Evolutionary conservation across 371 early-diverging fungal genomes (phyloP), one percentile per base, ranked within the genome.

Genomic region (Zychaea mexicana): DNA sequence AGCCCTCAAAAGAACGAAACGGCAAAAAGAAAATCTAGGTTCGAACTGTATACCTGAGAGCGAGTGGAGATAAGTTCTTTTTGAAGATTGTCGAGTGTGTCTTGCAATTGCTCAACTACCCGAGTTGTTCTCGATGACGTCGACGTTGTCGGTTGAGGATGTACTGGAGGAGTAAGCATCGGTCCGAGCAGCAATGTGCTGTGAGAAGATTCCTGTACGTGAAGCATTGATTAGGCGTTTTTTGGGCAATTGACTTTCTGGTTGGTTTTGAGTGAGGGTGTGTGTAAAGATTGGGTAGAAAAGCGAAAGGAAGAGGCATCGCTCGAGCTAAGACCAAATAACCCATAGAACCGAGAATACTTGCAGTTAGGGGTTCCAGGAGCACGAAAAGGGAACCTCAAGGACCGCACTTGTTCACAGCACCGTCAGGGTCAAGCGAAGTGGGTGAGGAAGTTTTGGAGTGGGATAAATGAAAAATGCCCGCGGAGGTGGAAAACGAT

Each of bases 51-150:
- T 74, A 81, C 81, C 71, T 81, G 77, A 26, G 62, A 26, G 26
- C 65, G 69, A 28, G 66, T 71, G 10, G 65, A 38, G 9, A 55
- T 58, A 1, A 78, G 52, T 32, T 81, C 78, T 47, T 67, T 71
- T 39, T 76, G 70, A 24, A 77, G 56, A 5, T 45, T 49, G 7
- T 74, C 72, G 21, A 68, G 59, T 39, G 61, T 76, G 47, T 62
- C 61, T 38, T 61, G 70, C 2, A 76, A 59, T 52, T 81, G 78
- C 49, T 78, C 82, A 59, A 77, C 65, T 2, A 76, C 78, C 36
- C 73, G 72, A 12, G 67, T 73, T 24, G 78, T 71, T 57, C 81
- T 46, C 8, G 79, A 67, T 17, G 64, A 64, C 12, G 49, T 66
- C 28, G 72, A 72, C 30, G 69, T 58, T 21, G 73, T 67, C 4